These are phyloP conservation scores for Sordaria brevicollis DNA, from an alignment of 495 filamentous ascomycete genomes.

Conservation along the genomic window DNA sequence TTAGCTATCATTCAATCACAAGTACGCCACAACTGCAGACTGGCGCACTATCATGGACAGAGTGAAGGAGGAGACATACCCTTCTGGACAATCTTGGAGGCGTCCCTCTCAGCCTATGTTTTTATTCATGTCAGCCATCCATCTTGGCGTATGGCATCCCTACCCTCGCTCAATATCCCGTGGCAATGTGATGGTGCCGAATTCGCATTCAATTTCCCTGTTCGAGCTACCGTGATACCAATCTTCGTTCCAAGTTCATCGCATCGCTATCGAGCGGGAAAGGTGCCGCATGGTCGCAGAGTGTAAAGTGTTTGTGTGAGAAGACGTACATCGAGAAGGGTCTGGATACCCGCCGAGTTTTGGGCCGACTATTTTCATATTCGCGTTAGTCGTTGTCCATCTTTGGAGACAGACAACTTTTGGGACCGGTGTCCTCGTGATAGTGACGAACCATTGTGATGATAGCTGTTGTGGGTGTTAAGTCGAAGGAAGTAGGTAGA, in stretches of 20 bases:
- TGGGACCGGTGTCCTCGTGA: too few species aligned
- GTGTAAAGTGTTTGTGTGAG: background rate
- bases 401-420: background rate
- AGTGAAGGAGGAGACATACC: constrained; percentile 35
- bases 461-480: background rate
- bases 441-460: constrained; percentile 8
- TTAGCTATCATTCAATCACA: background rate
- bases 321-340: constrained; percentile 86
- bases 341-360: constrained; percentile 96
- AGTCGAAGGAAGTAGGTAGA: background rate
- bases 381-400: background rate
- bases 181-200: background rate
- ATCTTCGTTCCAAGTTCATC: background rate
- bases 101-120: constrained; percentile 85
- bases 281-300: too few species aligned
- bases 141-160: background rate
- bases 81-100: constrained; percentile 98
- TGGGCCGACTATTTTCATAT: constrained; percentile 68
- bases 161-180: background rate
- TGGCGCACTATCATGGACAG: background rate
- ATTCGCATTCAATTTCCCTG: too few species aligned
- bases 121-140: background rate
- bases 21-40: background rate
- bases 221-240: too few species aligned
- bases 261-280: background rate